phyloP scores from a whole-genome alignment of 225 moss, liverwort and hornwort species.

The Lunularia cruciata region DNA sequence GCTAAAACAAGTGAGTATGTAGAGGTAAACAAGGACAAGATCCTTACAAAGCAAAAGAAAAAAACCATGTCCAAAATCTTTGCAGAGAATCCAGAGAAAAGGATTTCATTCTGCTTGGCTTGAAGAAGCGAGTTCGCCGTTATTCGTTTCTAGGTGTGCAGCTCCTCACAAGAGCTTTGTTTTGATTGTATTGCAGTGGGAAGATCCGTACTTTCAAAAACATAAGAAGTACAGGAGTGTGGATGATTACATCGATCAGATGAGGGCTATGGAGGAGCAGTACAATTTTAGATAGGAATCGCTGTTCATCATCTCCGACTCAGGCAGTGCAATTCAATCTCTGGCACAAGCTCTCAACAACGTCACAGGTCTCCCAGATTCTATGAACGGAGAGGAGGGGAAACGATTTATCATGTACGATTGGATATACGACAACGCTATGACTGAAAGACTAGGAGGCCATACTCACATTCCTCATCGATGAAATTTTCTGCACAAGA shows the following conservation, averaged over 20 bases:
- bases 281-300: conserved; percentile 37
- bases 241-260: conserved; percentile 26
- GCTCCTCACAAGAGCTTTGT: too few relatives aligned
- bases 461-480: conserved; percentile 22
- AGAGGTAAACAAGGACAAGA: too few relatives aligned
- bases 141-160: too few relatives aligned
- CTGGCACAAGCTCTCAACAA: conserved; percentile 25
- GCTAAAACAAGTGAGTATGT: too few relatives aligned
- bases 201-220: conserved; percentile 35
- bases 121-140: too few relatives aligned
- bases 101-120: too few relatives aligned
- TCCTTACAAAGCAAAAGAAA: too few relatives aligned
- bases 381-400: conserved; percentile 11
- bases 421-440: conserved; percentile 31
- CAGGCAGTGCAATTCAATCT: conserved; percentile 32
- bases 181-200: conserved; percentile 21
- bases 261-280: conserved; percentile 32
- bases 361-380: background rate
- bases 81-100: too few relatives aligned
- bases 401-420: conserved; percentile 46
- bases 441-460: conserved; percentile 31
- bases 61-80: too few relatives aligned
- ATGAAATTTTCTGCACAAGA: conserved; percentile 34
- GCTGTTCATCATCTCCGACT: conserved; percentile 44
- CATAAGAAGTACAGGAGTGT: conserved; percentile 25